Evolutionary conservation across 148 eudicot species (phyloP).

Genomic region (Oxyria digyna): DNA sequence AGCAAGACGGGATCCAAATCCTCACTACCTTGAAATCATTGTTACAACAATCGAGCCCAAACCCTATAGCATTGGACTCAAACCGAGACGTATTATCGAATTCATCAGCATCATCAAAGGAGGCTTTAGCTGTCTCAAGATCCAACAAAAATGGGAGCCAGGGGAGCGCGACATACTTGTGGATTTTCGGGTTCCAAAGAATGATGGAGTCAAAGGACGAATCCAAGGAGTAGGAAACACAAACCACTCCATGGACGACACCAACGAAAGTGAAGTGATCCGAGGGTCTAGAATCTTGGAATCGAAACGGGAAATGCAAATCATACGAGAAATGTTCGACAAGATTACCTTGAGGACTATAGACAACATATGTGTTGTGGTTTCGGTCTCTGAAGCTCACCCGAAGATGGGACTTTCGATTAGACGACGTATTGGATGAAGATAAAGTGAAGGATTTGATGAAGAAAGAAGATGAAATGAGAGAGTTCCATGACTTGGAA

Average conservation of each 20-base stretch:
- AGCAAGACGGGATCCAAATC: background rate
- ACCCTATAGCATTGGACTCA: background rate
- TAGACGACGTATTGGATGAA: background rate
- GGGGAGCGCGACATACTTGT: background rate
- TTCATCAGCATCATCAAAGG: background rate
- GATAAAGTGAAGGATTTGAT: background rate
- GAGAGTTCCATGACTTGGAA: background rate
- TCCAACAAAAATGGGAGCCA: background rate
- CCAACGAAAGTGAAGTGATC: background rate
- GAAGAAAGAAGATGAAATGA: background rate
- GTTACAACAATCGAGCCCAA: background rate
- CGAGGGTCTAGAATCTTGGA: background rate
- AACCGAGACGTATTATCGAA: background rate
- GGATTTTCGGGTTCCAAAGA: background rate
- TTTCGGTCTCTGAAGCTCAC: background rate
- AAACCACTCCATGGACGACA: background rate
- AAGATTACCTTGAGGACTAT: background rate
- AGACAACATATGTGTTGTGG: background rate
- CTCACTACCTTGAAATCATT: constrained; percentile 1
- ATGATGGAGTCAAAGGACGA: background rate
- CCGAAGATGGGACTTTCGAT: background rate
- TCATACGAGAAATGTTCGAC: background rate
- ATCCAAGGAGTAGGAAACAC: background rate
- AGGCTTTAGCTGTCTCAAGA: background rate
- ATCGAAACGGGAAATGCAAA: background rate